A percentile compares a stretch with the other conserved stretches of the same genome.
phyloP scores from a whole-genome alignment of 2,329 filamentous ascomycete species.

The Fusarium sp. region DNA sequence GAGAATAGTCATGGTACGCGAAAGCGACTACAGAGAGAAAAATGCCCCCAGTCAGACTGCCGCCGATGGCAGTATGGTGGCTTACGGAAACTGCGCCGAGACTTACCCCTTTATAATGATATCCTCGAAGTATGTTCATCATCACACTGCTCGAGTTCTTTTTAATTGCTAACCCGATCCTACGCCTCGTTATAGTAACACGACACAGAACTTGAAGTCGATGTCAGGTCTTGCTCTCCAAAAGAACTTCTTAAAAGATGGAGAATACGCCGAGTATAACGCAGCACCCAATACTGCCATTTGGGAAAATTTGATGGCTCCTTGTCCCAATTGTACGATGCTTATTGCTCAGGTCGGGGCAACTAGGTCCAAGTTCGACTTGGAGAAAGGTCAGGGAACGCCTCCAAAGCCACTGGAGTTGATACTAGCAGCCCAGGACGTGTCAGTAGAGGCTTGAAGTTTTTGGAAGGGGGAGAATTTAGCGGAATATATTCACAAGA shows the following conservation, averaged over 20 bases:
- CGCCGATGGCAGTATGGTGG: not conserved
- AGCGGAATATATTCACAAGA: not conserved
- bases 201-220: not conserved
- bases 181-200: not conserved
- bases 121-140: not conserved
- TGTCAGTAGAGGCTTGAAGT: not conserved
- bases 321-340: not conserved
- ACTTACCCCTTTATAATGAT: not conserved
- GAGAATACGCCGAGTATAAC: not conserved
- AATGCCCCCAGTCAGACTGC: not conserved
- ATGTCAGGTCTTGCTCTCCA: not conserved
- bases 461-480: fast-evolving
- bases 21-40: not conserved
- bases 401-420: not conserved
- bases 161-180: not conserved
- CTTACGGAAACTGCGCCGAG: slow-evolving; percentile 5
- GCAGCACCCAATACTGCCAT: not conserved
- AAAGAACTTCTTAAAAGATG: not conserved
- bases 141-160: not conserved
- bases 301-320: not conserved
- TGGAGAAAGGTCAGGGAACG: not conserved
- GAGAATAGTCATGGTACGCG: not conserved
- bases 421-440: not conserved
- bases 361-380: not conserved
- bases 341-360: not conserved